Percentiles rank a stretch among this genome's conserved stretches.
These are phyloP conservation scores for Neonothopanus nambi DNA, from an alignment of 1,284 basidiomycete genomes.

Conservation along the genomic window DNA sequence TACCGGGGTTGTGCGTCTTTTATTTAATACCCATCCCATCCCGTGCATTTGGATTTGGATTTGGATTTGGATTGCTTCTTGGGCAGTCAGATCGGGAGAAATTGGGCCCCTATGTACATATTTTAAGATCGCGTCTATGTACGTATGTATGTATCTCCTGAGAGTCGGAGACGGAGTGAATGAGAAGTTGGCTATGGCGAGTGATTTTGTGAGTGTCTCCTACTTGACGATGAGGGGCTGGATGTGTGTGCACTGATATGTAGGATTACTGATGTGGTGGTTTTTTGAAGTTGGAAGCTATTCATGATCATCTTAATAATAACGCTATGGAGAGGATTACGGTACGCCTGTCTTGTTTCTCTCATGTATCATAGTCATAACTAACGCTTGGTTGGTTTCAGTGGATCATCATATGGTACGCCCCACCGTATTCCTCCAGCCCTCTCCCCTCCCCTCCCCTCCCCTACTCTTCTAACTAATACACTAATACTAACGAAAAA, in stretches of 20 bases:
- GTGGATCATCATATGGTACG: constrained; percentile 92
- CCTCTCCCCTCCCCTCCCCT: constrained; percentile 25
- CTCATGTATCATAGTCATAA: neutral
- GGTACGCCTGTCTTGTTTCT: neutral
- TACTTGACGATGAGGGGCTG: neutral
- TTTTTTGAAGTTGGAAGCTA: constrained; percentile 79
- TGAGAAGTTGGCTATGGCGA: constrained; percentile 85
- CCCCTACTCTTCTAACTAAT: neutral
- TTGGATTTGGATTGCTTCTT: no score
- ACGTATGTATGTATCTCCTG: no score
- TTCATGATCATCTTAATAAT: constrained; percentile 92
- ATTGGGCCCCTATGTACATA: no score
- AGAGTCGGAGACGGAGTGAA: no score
- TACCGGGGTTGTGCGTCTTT: neutral
- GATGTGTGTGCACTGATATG: no score
- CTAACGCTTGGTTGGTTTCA: neutral
- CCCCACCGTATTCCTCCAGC: no score
- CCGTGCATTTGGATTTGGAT: no score
- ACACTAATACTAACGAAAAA: constrained; percentile 1
- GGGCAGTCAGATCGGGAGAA: no score
- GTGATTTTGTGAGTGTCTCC: constrained; percentile 71
- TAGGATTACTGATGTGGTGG: constrained; percentile 14
- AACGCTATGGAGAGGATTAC: constrained; percentile 92
- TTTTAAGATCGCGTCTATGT: no score
- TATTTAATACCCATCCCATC: no score